A percentile compares a stretch with the other conserved stretches of the same genome.
Evolutionary conservation across 257 asterid species (phyloP).

Genomic region (Lantana camara): DNA sequence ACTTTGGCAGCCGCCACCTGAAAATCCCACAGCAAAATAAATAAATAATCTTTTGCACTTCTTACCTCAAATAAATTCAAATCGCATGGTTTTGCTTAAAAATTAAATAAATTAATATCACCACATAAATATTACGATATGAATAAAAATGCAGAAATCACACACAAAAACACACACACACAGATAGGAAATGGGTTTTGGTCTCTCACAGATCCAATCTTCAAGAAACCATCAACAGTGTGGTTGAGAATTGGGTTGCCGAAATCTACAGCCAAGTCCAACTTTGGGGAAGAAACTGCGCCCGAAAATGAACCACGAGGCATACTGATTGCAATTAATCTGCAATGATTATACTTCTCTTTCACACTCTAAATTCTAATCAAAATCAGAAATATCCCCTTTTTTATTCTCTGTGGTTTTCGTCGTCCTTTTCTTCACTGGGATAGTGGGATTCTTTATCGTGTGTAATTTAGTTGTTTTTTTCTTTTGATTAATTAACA

Average conservation of each 20-base stretch:
- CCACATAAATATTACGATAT: not conserved
- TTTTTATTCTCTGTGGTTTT: no score
- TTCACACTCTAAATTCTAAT: not conserved
- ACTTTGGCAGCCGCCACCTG: slow-evolving; percentile 77
- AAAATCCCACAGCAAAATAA: slow-evolving; percentile 17
- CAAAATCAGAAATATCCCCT: no score
- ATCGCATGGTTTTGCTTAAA: no score
- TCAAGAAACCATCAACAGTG: slow-evolving; percentile 75
- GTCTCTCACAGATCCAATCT: slow-evolving; percentile 63
- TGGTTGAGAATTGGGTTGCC: slow-evolving; percentile 77
- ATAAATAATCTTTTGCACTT: not conserved
- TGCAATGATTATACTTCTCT: not conserved
- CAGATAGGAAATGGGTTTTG: not conserved
- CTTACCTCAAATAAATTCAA: no score
- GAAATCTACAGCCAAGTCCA: slow-evolving; percentile 57
- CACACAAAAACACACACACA: not conserved
- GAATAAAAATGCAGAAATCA: no score
- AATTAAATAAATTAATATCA: not conserved
- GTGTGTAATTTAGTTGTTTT: no score
- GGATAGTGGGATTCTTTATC: no score
- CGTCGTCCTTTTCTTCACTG: no score
- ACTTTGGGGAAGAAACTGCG: slow-evolving; percentile 48
- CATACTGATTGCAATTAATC: slow-evolving; percentile 32
- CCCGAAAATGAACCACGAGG: slow-evolving; percentile 47
- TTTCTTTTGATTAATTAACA: no score